Evolutionary conservation across 495 filamentous ascomycete species (phyloP), one percentile per base, ranked within the genome.

Genomic region (Lasiosphaeris hirsuta): DNA sequence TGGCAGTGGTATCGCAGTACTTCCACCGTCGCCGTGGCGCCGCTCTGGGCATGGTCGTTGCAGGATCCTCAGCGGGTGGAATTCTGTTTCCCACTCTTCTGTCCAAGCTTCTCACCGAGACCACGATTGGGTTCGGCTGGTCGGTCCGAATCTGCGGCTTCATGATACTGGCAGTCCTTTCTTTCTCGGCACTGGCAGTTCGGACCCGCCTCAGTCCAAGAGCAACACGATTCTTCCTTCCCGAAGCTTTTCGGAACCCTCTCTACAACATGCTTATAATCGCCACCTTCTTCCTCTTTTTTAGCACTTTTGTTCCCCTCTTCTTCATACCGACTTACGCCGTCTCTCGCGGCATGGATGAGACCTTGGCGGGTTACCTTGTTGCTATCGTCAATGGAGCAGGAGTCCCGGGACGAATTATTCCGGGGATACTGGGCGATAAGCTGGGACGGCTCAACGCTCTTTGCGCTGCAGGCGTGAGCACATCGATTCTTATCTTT

Each of bases 241-340:
- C 48, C 5, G 11, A 17, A 0, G 80, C 78, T 0, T 82, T 80
- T 53, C 73, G 63, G 34, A 64, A 78, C 13, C 30, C 51, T 13
- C 51, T 40, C 6, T 76, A 65, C 36, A 61, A 72, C 18, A 47
- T 81, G 9, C 50, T 82, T 4, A 69, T 79, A 3, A 39, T 60
- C 9, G 64, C 70, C 0, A n/a, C 70, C 10, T 80, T 79, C 51
- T 75, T 79, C 54, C 54, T 72, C 19, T 67, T 78, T 23, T 56
- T 84, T 36, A 84, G 84, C 42, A 68, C 84, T 45, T 83, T 80
- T 49, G 72, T 72, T 2, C 85, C 84, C 1, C 62, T 83, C 14
- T 85, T 83, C 69, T 87, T 78, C 63, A 62, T 86, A 4, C 73
- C 80, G 0, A 65, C 75, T 0, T 86, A 84, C 59, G 82, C 78